Conservation (phyloP, 78 protist genomes). For the Emiliania huxleyi region DNA sequence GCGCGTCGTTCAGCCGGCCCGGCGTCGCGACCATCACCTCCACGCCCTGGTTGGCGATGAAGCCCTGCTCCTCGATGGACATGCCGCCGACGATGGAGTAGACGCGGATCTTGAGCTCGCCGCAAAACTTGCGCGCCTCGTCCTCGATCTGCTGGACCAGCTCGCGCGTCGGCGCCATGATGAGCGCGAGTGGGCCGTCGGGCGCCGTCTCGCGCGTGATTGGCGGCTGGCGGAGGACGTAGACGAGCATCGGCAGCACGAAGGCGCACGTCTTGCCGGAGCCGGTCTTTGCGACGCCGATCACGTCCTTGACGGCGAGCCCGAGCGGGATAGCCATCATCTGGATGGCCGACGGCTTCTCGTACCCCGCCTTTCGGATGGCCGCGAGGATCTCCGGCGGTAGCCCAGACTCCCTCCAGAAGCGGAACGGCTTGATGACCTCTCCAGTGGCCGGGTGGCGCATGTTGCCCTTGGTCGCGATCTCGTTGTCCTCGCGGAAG, state of each 20-base stretch:
- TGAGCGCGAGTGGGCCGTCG: constrained; percentile 90
- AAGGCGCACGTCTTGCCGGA: constrained; percentile 97
- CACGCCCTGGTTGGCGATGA: not conserved
- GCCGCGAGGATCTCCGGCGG: constrained; percentile 6
- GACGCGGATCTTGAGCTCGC: constrained; percentile 1
- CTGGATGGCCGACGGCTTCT: constrained; percentile 93
- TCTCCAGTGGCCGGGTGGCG: constrained; percentile 12
- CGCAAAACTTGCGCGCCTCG: constrained; percentile 43
- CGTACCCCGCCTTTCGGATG: not conserved
- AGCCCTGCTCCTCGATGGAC: not conserved
- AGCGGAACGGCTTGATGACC: not conserved
- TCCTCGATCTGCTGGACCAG: constrained; percentile 91
- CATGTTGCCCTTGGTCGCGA: not conserved
- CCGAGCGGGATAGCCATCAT: constrained; percentile 90
- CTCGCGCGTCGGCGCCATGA: constrained; percentile 96
- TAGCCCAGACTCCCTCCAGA: not conserved
- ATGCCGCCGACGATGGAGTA: constrained; percentile 33
- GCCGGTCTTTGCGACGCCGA: constrained; percentile 79
- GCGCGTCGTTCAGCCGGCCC: constrained; percentile 92
- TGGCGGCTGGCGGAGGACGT: not conserved
- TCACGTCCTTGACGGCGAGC: constrained; percentile 77
- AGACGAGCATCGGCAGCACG: constrained; percentile 83
- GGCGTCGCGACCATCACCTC: constrained; percentile 94
- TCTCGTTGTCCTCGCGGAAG: constrained; percentile 33
- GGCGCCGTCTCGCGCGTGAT: constrained; percentile 22